Evolutionary conservation across 2,329 filamentous ascomycete genomes (phyloP), one percentile per base, ranked within the genome.

Genomic region (Calonectria fujianensis): DNA sequence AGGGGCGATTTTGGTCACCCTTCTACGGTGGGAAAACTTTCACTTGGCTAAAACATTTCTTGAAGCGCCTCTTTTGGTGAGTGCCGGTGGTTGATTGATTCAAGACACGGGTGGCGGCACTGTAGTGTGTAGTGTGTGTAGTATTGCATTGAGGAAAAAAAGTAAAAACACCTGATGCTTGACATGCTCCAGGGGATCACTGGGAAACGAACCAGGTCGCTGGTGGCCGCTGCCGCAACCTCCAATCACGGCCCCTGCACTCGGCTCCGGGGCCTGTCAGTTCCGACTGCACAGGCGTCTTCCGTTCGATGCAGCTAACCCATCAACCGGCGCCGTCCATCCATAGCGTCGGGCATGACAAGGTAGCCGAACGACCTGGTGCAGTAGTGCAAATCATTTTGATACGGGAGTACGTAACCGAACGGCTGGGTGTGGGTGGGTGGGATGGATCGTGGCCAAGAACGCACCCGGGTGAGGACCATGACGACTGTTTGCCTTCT

Each of bases 111-210:
- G 57, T 24, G 24, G 35, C 57, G n/a, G 27, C 57, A 52, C 24
- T 27, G 35, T 35, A 24, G 24, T 24, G 35, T 14, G n/a, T 11
- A 61, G 11, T 45, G 18, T 45, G 41, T n/a, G 41, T 45, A 13
- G 11, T 48, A 1, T 48, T 11, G 45, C n/a, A 10, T 24, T 20
- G 9, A 32, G 1, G 41, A 3, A 10, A 41, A 29, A 41, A 63
- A 41, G n/a, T 9, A 63, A 63, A 63, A 63, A 29, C 57, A n/a
- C 24, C 35, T 41, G 57, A 63, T 63, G 35, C 24, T 37, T 63
- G 57, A 63, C 35, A 20, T 48, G 57, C 57, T 35, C 24, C 57
- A 41, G 57, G 57, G 57, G 24, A 8, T 8, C 24, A 29, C 1
- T 41, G 10, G 11, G 57, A 63, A 63, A 63, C 57, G 57, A 63